Base-by-base conservation (phyloP, 2,329 filamentous ascomycete species). In the Trichophyton mentagrophytes region DNA sequence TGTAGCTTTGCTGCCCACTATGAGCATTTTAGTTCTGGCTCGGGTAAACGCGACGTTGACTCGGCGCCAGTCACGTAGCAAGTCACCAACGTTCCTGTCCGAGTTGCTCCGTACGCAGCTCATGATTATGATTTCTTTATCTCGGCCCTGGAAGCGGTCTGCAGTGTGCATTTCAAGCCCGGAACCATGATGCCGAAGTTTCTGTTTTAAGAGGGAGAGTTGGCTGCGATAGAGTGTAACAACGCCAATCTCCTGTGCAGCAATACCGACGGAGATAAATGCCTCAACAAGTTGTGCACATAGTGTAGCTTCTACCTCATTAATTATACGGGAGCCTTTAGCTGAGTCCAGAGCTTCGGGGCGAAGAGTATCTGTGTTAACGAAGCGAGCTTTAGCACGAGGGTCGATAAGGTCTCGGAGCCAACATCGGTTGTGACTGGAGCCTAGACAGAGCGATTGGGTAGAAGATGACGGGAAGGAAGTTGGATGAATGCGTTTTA, bases 211-310 rank as follows among this genome's bases (percentile, higher is more conserved):
- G 1, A 96, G 78, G 0, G 89, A 85, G 1, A 99, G 83, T 72
- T 99, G 93, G 4, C 88, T 91, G 62, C 93, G 88, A 74, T 99
- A 99, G 73, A 96, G 90, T 15, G 93, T 96, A 77, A 99, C 96
- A 66, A 99, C 87, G 55, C 93, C 93, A 61, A 99, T 90, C 59
- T 92, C 87, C 0, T 78, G 76, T 0, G 87, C 81, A 0, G 88
- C 77, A 0, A 97, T 82, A 27, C 93, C 93, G 1, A 85, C 81
- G 0, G 83, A 81, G 57, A 97, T 79, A 2, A 99, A 81, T 0
- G 85, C 81, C 63, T 90, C 83, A 17, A 96, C 90, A 11, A 97
- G 81, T 68, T 96, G 89, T 0, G 84, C 82, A 15, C 89, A 85
- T 17, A 96, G 78, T 1, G 80, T 82, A 1, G 87, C 88, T 76